Evolutionary conservation across 345 rosid species (phyloP), one percentile per base, ranked within the genome.

Genomic region (Salix exigua): DNA sequence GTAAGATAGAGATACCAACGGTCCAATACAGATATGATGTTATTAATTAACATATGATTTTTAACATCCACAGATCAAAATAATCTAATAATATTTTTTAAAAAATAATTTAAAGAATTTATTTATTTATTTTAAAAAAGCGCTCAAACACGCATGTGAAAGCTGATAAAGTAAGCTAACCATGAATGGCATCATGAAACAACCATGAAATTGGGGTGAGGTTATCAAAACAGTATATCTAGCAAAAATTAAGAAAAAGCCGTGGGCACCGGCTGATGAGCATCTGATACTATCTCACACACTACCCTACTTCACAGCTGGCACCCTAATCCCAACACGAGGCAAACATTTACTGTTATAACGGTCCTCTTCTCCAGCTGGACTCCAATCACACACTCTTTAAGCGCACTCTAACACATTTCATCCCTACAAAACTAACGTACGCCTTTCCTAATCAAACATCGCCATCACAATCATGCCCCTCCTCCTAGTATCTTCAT

Each of bases 361-460:
- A 89, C 89, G 88, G 88, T 85, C 91, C 79, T 60, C 81, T 73
- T 71, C n/a, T 79, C 87, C 91, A 92, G 92, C 96, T 89, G 95
- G 85, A 88, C 53, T 65, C 88, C 92, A 89, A 21, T 58, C 72
- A 70, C 46, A 28, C 70, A 7, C n/a, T 19, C 46, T 58, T 58
- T 8, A 9, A 23, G 62, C 62, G 62, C 62, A 23, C 62, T 58
- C 62, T 3, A n/a, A 58, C 28, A n/a, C 23, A 58, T 3, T n/a
- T 58, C 28, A 58, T n/a, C 62, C 13, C 28, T 3, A 58, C 28
- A 58, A n/a, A 4, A 10, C 62, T 58, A 58, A 58, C 28, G 62
- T 58, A n/a, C 62, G 62, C 62, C 58, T 2, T 19, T 7, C 7
- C 58, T 1, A 18, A 19, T 12, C 23, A 10, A 6, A 6, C n/a